Percentiles rank a stretch among this genome's conserved stretches.
Evolutionary conservation across 2,329 filamentous ascomycete species (phyloP).

Genomic region (Thelonectria blattea): DNA sequence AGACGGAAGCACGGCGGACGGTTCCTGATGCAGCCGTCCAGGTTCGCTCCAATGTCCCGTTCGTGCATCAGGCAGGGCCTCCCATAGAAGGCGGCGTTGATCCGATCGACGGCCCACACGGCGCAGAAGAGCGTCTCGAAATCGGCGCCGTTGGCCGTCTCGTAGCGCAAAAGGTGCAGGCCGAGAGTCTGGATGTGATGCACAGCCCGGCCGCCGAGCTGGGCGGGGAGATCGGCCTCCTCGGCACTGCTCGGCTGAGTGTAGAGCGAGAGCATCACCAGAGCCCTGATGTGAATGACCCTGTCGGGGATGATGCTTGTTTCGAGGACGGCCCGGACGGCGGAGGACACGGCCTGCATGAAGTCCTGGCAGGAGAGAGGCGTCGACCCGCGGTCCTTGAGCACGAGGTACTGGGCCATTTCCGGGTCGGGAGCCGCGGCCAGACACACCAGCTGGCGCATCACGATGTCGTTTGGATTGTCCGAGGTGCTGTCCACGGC

Average conservation of each 20-base stretch:
- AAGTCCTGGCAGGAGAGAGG: slow-evolving; percentile 55
- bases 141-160: slow-evolving; percentile 48
- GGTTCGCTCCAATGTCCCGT: slow-evolving; percentile 61
- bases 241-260: slow-evolving; percentile 60
- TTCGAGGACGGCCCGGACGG: slow-evolving; percentile 57
- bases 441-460: slow-evolving; percentile 61
- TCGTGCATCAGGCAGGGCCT: slow-evolving; percentile 66
- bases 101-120: slow-evolving; percentile 65
- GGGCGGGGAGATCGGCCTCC: slow-evolving; percentile 60
- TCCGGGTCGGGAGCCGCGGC: slow-evolving; percentile 59
- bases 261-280: slow-evolving; percentile 63
- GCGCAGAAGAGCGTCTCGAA: slow-evolving; percentile 61
- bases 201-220: slow-evolving; percentile 59
- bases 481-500: slow-evolving; percentile 40
- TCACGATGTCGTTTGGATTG: slow-evolving; percentile 49
- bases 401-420: slow-evolving; percentile 51
- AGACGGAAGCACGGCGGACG: slow-evolving; percentile 63
- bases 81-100: slow-evolving; percentile 66
- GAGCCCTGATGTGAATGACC: slow-evolving; percentile 60
- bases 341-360: slow-evolving; percentile 54
- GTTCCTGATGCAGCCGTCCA: slow-evolving; percentile 56
- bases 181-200: slow-evolving; percentile 64
- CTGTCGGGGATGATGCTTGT: slow-evolving; percentile 60
- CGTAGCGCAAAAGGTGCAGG: slow-evolving; percentile 56
- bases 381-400: slow-evolving; percentile 47